Evolutionary conservation across 257 asterid species (phyloP).

Genomic region (Ballota nigra): DNA sequence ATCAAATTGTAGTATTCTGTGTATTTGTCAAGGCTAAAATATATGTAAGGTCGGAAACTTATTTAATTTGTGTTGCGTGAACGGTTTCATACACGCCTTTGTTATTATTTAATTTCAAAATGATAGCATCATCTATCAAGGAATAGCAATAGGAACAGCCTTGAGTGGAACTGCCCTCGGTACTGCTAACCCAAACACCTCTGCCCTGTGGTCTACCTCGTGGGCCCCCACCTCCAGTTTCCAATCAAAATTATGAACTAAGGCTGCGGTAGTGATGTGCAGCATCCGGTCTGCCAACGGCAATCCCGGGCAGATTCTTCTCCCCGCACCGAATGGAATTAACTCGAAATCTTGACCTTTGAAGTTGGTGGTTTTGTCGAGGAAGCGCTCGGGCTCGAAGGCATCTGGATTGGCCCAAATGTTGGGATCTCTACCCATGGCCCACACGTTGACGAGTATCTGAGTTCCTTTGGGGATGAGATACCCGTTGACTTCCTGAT

Average conservation of each 20-base stretch:
- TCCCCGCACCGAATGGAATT: slow-evolving; percentile 36
- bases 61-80: too few relatives aligned
- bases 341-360: slow-evolving; percentile 37
- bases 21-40: too few relatives aligned
- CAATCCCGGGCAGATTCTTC: slow-evolving; percentile 36
- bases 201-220: neutral
- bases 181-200: slow-evolving; percentile 7
- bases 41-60: too few relatives aligned
- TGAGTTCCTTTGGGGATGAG: slow-evolving; percentile 32
- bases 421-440: slow-evolving; percentile 31
- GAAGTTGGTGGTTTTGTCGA: slow-evolving; percentile 8
- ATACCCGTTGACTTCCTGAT: slow-evolving; percentile 24
- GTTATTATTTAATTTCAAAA: too few relatives aligned
- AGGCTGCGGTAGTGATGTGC: slow-evolving; percentile 22
- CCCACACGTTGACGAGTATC: slow-evolving; percentile 32
- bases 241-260: slow-evolving; percentile 37
- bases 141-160: slow-evolving; percentile 7
- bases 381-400: slow-evolving; percentile 31
- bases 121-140: too few relatives aligned
- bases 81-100: too few relatives aligned
- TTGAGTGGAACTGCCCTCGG: slow-evolving; percentile 8
- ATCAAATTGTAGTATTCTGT: too few relatives aligned
- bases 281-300: slow-evolving; percentile 30
- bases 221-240: neutral
- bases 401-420: slow-evolving; percentile 29